These are phyloP conservation scores for Lasiosphaeris hirsuta DNA, from an alignment of 495 filamentous ascomycete genomes.

Conservation along the genomic window DNA sequence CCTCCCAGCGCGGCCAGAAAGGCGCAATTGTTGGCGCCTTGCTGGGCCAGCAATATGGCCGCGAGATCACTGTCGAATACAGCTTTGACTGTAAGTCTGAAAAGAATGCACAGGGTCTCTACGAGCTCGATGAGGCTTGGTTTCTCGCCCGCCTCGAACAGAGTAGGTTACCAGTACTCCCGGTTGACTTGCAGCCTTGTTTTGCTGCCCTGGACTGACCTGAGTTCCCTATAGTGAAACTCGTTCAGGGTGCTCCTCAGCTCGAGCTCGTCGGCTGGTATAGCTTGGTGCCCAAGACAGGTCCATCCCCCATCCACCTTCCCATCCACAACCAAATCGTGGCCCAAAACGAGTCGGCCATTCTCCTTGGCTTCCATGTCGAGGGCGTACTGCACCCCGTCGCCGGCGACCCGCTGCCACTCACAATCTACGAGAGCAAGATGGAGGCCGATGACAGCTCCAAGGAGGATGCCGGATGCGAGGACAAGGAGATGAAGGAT, in stretches of 20 bases:
- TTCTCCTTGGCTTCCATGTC: conserved; percentile 83
- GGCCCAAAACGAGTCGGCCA: conserved; percentile 77
- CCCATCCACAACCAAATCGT: conserved; percentile 75
- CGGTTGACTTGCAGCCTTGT: not conserved
- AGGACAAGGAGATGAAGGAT: conserved; percentile 73
- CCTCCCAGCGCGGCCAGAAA: conserved; percentile 68
- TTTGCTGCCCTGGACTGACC: not conserved
- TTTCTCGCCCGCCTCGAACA: conserved; percentile 78
- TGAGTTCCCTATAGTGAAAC: conserved; percentile 60
- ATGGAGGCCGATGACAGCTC: conserved; percentile 58
- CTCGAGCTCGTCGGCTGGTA: conserved; percentile 96
- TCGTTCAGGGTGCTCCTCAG: conserved; percentile 76
- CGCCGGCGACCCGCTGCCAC: conserved; percentile 74
- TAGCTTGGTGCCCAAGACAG: conserved; percentile 70
- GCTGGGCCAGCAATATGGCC: conserved; percentile 84
- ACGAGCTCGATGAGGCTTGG: conserved; percentile 63
- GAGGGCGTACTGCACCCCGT: conserved; percentile 49
- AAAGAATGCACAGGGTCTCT: conserved; percentile 46
- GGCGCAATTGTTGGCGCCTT: conserved; percentile 83
- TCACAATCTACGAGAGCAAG: conserved; percentile 86
- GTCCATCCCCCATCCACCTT: conserved; percentile 64
- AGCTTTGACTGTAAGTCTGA: conserved; percentile 75
- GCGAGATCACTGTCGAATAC: conserved; percentile 86
- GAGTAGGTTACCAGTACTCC: conserved; percentile 52
- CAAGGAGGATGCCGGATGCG: conserved; percentile 34